These are phyloP conservation scores for Nephelium lappaceum DNA, from an alignment of 345 rosid species.

Conservation along the genomic window DNA sequence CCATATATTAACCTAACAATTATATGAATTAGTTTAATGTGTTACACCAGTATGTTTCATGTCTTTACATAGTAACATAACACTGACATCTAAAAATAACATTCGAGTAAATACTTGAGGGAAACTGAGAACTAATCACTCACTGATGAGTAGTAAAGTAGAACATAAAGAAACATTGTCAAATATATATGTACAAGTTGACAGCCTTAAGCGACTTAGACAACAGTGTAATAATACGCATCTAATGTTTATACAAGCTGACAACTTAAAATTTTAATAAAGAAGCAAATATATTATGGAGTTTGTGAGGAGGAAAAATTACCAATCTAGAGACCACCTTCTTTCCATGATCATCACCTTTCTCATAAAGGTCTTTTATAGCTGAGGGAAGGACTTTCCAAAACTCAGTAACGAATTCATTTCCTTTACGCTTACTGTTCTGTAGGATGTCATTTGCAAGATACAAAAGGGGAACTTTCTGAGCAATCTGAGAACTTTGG, in stretches of 20 bases:
- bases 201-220: neutral
- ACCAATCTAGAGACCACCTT: constrained; percentile 79
- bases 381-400: constrained; percentile 96
- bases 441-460: constrained; percentile 94
- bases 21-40: constrained; percentile 1
- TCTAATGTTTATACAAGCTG: neutral
- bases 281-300: neutral
- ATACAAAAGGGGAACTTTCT: constrained; percentile 89
- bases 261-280: neutral
- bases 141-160: neutral
- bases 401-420: constrained; percentile 85
- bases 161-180: neutral
- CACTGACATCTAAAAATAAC: neutral
- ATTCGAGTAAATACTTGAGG: neutral
- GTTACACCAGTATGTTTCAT: neutral
- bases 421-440: constrained; percentile 94
- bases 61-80: neutral
- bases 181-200: neutral
- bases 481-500: constrained; percentile 65
- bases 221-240: neutral
- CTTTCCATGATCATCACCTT: constrained; percentile 85
- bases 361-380: constrained; percentile 66
- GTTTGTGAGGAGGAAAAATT: neutral
- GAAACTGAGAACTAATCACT: neutral
- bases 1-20: constrained; percentile 80